These are phyloP conservation scores for Climacium dendroides DNA, from an alignment of 225 moss, liverwort and hornwort genomes.

Conservation along the genomic window DNA sequence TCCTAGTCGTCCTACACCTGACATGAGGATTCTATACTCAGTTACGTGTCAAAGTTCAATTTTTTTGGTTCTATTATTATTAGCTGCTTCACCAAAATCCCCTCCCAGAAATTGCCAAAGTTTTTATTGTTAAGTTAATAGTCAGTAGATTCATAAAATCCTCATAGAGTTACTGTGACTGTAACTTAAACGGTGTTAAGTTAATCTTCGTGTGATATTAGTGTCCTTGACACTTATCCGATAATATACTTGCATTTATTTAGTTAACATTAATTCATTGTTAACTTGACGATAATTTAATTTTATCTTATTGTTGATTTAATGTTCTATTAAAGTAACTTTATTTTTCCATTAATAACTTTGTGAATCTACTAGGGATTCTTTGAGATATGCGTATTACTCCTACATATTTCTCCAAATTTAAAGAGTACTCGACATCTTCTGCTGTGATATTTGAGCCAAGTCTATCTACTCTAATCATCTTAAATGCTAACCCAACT, in stretches of 20 bases:
- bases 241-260: not conserved
- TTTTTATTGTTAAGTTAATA: not conserved
- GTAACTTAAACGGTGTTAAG: not conserved
- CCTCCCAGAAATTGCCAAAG: not conserved
- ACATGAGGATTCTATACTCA: not conserved
- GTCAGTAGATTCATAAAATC: not conserved
- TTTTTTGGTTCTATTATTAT: not conserved
- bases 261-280: not conserved
- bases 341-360: not conserved
- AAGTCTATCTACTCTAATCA: not conserved
- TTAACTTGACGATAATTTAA: not conserved
- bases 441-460: not conserved
- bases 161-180: not conserved
- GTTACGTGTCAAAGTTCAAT: not conserved
- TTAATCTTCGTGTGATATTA: not conserved
- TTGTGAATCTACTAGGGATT: not conserved
- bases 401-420: not conserved
- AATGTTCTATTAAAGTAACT: not conserved
- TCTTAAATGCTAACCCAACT: not conserved
- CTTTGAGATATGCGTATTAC: not conserved
- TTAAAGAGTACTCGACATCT: not conserved
- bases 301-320: not conserved
- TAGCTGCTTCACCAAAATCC: not conserved
- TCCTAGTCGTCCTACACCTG: not conserved
- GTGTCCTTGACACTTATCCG: not conserved